Conservation (phyloP, 441 rosid genomes). For the Euphorbia neoarborescens region DNA sequence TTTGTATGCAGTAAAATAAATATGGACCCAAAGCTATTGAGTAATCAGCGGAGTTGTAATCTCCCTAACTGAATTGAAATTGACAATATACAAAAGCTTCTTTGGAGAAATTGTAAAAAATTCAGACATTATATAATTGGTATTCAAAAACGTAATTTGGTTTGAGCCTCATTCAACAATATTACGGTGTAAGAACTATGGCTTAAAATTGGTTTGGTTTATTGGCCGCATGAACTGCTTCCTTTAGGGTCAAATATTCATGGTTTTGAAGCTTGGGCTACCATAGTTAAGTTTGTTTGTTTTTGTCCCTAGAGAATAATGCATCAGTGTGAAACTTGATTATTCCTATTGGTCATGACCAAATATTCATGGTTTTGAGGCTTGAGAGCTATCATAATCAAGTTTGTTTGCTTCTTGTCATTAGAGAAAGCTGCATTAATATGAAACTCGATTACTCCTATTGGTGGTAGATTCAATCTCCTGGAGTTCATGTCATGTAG, state of each 20-base stretch:
- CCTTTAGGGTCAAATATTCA: neutral
- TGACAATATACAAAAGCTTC: neutral
- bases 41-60: neutral
- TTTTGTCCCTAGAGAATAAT: neutral
- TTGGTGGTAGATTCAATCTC: neutral
- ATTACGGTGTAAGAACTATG: neutral
- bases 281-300: neutral
- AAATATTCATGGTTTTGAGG: neutral
- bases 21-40: neutral
- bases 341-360: neutral
- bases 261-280: neutral
- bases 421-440: neutral
- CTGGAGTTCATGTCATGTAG: neutral
- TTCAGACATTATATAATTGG: neutral
- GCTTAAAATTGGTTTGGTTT: neutral
- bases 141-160: neutral
- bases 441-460: neutral
- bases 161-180: neutral
- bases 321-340: neutral
- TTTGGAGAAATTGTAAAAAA: neutral
- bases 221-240: neutral
- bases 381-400: neutral
- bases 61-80: neutral
- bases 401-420: neutral
- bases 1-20: neutral